A percentile compares a stretch with the other conserved stretches of the same genome.
phyloP scores from a whole-genome alignment of 169 alveolate species.

The Cyclospora cayetanensis region DNA sequence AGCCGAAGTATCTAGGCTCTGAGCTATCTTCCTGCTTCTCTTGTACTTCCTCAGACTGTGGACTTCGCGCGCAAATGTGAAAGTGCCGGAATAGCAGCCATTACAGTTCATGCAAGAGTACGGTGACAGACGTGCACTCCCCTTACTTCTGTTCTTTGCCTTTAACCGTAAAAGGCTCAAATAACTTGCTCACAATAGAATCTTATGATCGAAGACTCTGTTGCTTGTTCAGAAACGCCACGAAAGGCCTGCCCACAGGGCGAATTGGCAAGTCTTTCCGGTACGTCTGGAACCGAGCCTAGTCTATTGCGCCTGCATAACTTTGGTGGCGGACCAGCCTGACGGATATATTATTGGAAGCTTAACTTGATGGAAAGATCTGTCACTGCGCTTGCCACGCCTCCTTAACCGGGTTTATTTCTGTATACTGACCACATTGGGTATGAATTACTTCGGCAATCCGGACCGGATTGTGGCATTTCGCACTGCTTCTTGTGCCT shows the following conservation, averaged over 20 bases:
- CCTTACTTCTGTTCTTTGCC: not conserved
- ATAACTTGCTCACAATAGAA: too few relatives aligned
- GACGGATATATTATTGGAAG: too few relatives aligned
- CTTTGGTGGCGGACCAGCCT: too few relatives aligned
- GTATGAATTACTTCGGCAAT: too few relatives aligned
- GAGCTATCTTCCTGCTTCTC: not conserved
- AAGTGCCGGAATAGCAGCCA: slow-evolving; percentile 65
- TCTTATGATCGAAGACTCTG: not conserved
- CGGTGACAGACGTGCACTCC: not conserved
- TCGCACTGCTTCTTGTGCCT: not conserved
- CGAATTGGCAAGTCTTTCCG: slow-evolving; percentile 68
- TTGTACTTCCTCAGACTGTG: slow-evolving; percentile 41
- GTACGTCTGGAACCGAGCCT: slow-evolving; percentile 8
- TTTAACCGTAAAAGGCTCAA: too few relatives aligned
- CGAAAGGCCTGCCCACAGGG: slow-evolving; percentile 70
- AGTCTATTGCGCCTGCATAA: too few relatives aligned
- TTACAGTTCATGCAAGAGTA: slow-evolving; percentile 71
- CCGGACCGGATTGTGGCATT: too few relatives aligned
- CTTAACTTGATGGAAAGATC: too few relatives aligned
- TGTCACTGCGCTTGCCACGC: too few relatives aligned
- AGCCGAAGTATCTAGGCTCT: not conserved
- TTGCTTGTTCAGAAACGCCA: slow-evolving; percentile 65
- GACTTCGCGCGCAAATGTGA: slow-evolving; percentile 72
- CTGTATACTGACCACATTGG: too few relatives aligned
- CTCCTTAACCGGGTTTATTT: too few relatives aligned